These are phyloP conservation scores for Trametes meyenii DNA, from an alignment of 768 basidiomycete species.

Conservation along the genomic window DNA sequence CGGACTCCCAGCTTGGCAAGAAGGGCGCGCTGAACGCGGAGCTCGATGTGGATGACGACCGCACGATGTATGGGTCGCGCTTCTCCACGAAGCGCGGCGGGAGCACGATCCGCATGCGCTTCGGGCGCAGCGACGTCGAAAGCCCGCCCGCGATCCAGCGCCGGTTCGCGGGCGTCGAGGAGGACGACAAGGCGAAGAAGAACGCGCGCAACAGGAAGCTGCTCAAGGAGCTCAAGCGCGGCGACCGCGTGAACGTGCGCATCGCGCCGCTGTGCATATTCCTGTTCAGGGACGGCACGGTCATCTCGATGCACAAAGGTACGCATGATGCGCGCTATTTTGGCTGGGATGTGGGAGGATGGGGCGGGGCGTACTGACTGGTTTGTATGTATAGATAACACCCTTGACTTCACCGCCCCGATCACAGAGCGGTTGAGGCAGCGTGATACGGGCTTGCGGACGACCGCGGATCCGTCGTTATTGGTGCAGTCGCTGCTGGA, in stretches of 20 bases:
- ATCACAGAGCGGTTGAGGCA: constrained; percentile 60
- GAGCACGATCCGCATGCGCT: constrained; percentile 14
- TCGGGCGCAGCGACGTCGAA: constrained; percentile 22
- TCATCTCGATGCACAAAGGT: constrained; percentile 18
- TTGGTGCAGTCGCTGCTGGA: constrained; percentile 73
- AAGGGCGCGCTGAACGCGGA: constrained; percentile 34
- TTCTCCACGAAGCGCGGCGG: constrained; percentile 30
- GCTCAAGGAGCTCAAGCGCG: constrained; percentile 47
- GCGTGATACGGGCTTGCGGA: constrained; percentile 60
- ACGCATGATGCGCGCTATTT: background rate
- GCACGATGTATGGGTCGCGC: constrained; percentile 32
- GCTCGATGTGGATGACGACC: constrained; percentile 33
- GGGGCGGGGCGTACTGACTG: background rate
- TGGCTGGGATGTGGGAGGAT: too few relatives aligned
- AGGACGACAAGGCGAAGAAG: constrained; percentile 18
- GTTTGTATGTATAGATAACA: constrained; percentile 34
- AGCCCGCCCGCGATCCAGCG: constrained; percentile 2
- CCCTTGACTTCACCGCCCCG: constrained; percentile 53
- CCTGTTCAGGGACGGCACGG: constrained; percentile 62
- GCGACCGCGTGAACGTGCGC: constrained; percentile 60
- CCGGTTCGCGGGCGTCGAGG: constrained; percentile 13
- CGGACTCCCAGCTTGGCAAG: constrained; percentile 29
- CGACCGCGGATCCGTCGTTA: constrained; percentile 66
- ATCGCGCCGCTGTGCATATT: constrained; percentile 70
- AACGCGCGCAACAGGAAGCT: constrained; percentile 32